Base-by-base conservation (phyloP, 2,329 filamentous ascomycete genomes). In the Ophidiomyces ophidiicola region DNA sequence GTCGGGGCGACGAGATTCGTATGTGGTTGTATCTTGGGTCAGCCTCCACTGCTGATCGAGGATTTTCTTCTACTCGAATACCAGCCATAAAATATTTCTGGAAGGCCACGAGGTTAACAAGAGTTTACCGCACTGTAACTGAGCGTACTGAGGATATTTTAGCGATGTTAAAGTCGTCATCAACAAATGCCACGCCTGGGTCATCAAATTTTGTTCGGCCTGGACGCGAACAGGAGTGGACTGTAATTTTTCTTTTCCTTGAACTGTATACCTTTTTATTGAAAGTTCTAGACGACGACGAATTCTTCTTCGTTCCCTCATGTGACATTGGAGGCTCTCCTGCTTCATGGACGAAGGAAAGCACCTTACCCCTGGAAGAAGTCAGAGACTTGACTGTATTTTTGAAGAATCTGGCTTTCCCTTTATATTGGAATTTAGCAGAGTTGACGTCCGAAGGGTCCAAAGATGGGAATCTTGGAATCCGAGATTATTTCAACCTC, bases 221-320 rank as follows among this genome's bases (percentile, higher is more conserved):
- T 49, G 46, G 68, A 55, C 59, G 68, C 61, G 61, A 69, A 18
- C 72, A 78, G 48, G 85, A 96, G 54, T 98, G 90, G 90, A 78
- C 81, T 12, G 78, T 90, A 1, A 75, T 94, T 29, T 67, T 96
- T 0, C 71, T 98, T 0, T 96, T 98, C 54, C 70, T 98, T 4
- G 90, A 98, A 52, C 71, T 98, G 0, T 98, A 94, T 56, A 85
- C 82, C 2, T 96, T 96, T 55, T 76, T 94, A 2, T 67, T 96
- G 8, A 82, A 90, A 50, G 76, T 96, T 23, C 93, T 88, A 56
- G 90, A 98, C 50, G 90, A 98, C 47, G 88, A 96, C 48, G 90
- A 98, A 51, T 98, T 98, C 55, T 81, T 93, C 45, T 73, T 76
- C 41, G 63, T 59, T 26, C 26, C 26, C 31, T 41, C 31, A 24